Conservation (phyloP, 2,329 filamentous ascomycete species). For the Aurifilum marmelostoma region DNA sequence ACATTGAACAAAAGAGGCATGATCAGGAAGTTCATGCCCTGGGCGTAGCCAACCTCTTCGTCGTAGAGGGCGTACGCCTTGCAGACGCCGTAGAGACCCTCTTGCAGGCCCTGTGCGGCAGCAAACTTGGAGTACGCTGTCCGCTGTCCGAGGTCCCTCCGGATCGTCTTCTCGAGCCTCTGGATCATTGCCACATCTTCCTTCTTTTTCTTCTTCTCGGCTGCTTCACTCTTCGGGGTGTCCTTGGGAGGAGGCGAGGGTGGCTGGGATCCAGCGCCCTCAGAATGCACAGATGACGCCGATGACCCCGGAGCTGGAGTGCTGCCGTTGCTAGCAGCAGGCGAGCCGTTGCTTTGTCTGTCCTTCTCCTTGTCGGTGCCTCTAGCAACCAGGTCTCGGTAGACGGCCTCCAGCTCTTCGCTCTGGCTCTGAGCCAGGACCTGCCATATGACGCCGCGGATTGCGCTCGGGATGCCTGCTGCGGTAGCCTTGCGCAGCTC, state of each 20-base stretch:
- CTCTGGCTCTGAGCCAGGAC: constrained; percentile 95
- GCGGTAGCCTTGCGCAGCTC: constrained; percentile 91
- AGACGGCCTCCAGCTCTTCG: constrained; percentile 84
- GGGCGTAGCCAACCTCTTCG: constrained; percentile 91
- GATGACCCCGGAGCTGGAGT: constrained; percentile 73
- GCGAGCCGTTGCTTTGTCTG: constrained; percentile 57
- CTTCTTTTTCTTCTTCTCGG: constrained; percentile 74
- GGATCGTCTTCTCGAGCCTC: constrained; percentile 90
- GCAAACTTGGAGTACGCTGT: constrained; percentile 98
- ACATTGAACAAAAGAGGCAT: constrained; percentile 97
- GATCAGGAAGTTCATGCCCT: constrained; percentile 98
- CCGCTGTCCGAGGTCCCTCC: constrained; percentile 84
- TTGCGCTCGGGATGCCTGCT: constrained; percentile 89
- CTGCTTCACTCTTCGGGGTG: constrained; percentile 65
- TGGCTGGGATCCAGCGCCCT: constrained; percentile 65
- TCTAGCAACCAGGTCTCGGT: constrained; percentile 76
- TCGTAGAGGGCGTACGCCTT: constrained; percentile 97
- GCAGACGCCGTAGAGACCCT: constrained; percentile 91
- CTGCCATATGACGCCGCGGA: constrained; percentile 98
- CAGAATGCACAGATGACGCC: constrained; percentile 82
- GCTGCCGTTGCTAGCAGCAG: constrained; percentile 56
- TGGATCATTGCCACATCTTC: constrained; percentile 73
- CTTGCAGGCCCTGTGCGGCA: constrained; percentile 86
- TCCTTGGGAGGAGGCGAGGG: constrained; percentile 64
- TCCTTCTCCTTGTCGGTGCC: constrained; percentile 82